phyloP scores from a whole-genome alignment of 2,329 filamentous ascomycete genomes.

The Colletotrichum tropicale region DNA sequence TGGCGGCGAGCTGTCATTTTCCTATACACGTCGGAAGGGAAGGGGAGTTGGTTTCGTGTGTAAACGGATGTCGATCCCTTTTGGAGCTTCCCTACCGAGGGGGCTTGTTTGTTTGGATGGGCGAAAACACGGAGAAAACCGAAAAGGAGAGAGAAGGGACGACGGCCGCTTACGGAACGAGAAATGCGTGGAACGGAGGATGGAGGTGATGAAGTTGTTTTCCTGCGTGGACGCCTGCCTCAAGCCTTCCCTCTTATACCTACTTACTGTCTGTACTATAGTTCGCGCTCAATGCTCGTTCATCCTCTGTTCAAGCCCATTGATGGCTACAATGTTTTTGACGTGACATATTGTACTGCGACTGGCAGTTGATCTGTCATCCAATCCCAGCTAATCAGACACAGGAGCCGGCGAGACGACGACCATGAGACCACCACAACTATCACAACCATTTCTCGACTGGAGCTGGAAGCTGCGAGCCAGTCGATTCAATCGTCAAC shows the following conservation, averaged over 20 bases:
- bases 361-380: neutral
- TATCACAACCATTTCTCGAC: neutral
- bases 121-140: neutral
- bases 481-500: neutral
- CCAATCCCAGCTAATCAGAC: neutral
- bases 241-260: slow-evolving; percentile 20
- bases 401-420: neutral
- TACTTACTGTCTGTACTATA: slow-evolving; percentile 23
- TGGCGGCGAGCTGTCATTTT: slow-evolving; percentile 9
- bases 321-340: neutral
- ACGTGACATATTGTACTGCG: neutral
- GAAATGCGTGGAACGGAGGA: slow-evolving; percentile 12
- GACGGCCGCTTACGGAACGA: slow-evolving; percentile 5
- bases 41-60: neutral
- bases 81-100: neutral
- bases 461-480: neutral
- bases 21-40: neutral
- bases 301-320: slow-evolving; percentile 22
- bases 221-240: slow-evolving; percentile 21
- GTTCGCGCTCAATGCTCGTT: slow-evolving; percentile 21
- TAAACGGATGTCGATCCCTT: neutral
- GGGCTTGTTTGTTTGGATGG: neutral
- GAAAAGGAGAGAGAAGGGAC: neutral
- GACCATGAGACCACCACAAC: neutral
- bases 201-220: slow-evolving; percentile 15